phyloP scores from a whole-genome alignment of 148 eudicot species.

The Rheum nobile region DNA sequence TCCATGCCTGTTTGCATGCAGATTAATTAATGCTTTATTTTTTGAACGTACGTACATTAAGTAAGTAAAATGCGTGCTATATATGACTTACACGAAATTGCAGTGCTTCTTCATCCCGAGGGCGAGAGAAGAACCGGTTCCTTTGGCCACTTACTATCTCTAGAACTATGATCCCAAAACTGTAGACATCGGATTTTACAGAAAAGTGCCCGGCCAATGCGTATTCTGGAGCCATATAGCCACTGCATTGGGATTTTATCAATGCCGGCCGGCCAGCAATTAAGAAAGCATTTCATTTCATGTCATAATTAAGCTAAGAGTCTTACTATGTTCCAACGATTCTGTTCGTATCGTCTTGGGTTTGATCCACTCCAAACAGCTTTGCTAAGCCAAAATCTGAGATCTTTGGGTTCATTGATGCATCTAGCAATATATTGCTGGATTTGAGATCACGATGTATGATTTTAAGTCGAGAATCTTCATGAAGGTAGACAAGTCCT shows the following conservation, averaged over 20 bases:
- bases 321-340: conserved; percentile 60
- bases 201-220: conserved; percentile 4
- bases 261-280: too few relatives aligned
- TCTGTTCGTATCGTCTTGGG: conserved; percentile 28
- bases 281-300: too few relatives aligned
- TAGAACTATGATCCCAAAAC: conserved; percentile 27
- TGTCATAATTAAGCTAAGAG: too few relatives aligned
- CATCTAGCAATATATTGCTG: conserved; percentile 33
- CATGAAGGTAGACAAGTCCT: conserved; percentile 49
- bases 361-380: conserved; percentile 37
- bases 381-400: conserved; percentile 56
- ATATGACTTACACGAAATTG: conserved; percentile 11
- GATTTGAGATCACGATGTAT: conserved; percentile 56
- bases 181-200: conserved; percentile 25
- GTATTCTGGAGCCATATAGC: conserved; percentile 22
- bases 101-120: conserved; percentile 10
- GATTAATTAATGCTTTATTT: neutral
- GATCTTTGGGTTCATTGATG: conserved; percentile 45
- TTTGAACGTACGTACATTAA: neutral
- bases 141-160: conserved; percentile 30
- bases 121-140: conserved; percentile 4
- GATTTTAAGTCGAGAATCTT: conserved; percentile 47
- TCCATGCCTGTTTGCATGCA: conserved; percentile 17
- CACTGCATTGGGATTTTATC: conserved; percentile 15
- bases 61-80: too few relatives aligned